Base-by-base conservation (phyloP, 371 early-diverging fungal species). In the Mucor sp. region DNA sequence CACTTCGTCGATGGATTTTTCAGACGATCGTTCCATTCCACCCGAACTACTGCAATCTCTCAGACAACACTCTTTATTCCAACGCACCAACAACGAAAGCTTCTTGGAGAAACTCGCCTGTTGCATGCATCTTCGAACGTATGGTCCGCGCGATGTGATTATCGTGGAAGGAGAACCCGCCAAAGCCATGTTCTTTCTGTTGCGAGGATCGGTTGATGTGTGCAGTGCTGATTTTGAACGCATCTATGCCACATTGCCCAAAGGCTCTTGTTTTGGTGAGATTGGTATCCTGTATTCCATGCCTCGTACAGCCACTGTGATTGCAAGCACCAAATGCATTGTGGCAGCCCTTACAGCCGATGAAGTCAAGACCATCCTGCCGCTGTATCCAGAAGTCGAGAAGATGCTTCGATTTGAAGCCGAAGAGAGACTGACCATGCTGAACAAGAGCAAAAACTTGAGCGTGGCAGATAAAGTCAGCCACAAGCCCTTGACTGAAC, bases 161-260 rank as follows among this genome's bases (percentile, higher is more conserved):
- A 87, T 92, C 27, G 76, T 77, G 4, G 88, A 93, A 68, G 94
- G 92, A 1, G 95, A 93, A 56, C 80, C 78, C 28, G 91, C 93
- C 21, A 87, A 85, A 61, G 92, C 93, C 59, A 91, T 97, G 91
- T 96, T 95, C 68, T 91, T 95, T 58, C 73, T 97, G 41, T 79
- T 95, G 11, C 76, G 88, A 17, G 97, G 97, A 1, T 72, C 85
- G 3, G 94, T 97, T 43, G 85, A 88, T 66, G 95, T 96, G 0
- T 87, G 87, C 12, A 87, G 89, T 23, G 87, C 88, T 47, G 95
- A 92, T 61, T 87, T 84, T 41, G 95, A 95, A 67, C 84, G 90
- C 4, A 85, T 90, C 19, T 90, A 89, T 72, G 90, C 92, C 21
- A 91, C 88, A 23, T 73, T 93, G 58, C 78, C 82, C 0, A 81